Percentiles rank a stretch among this genome's conserved stretches.
Evolutionary conservation across 352 stramenopile species (phyloP).

Genomic region (Saprolegnia parasitica): DNA sequence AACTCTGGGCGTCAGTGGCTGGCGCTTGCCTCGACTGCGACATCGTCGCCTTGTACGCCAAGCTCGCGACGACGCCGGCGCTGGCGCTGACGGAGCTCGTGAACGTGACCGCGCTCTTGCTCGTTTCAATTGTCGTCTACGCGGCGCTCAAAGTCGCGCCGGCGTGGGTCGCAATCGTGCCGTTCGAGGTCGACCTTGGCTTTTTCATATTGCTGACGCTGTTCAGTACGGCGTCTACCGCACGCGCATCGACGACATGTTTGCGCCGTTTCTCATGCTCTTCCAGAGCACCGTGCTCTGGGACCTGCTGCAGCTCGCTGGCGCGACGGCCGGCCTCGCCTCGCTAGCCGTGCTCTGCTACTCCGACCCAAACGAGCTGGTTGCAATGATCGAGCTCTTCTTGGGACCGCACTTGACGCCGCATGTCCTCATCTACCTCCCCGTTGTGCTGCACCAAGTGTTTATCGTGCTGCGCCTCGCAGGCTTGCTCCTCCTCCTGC

Average conservation of each 20-base stretch:
- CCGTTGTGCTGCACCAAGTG: constrained; percentile 8
- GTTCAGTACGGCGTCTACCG: constrained; percentile 15
- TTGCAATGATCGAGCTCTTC: not conserved
- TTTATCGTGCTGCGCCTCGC: constrained; percentile 16
- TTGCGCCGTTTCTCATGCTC: constrained; percentile 17
- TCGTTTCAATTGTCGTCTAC: not conserved
- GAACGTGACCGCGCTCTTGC: not conserved
- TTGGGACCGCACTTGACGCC: constrained; percentile 9
- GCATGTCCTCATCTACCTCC: constrained; percentile 7
- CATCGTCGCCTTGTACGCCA: not conserved
- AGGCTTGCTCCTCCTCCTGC: constrained; percentile 9
- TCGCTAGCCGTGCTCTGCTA: not conserved
- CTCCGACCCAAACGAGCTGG: not conserved
- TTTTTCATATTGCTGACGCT: constrained; percentile 20
- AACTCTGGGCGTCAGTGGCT: not conserved
- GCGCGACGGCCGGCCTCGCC: not conserved
- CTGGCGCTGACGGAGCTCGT: not conserved
- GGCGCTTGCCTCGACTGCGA: not conserved
- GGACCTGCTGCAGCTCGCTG: not conserved
- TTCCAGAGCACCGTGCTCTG: not conserved
- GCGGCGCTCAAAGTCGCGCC: not conserved
- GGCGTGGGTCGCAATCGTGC: not conserved
- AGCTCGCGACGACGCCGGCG: not conserved
- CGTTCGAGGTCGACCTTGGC: not conserved
- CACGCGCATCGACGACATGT: constrained; percentile 23